Base-by-base conservation (phyloP, 768 basidiomycete species). In the Russula griseocarnosa region DNA sequence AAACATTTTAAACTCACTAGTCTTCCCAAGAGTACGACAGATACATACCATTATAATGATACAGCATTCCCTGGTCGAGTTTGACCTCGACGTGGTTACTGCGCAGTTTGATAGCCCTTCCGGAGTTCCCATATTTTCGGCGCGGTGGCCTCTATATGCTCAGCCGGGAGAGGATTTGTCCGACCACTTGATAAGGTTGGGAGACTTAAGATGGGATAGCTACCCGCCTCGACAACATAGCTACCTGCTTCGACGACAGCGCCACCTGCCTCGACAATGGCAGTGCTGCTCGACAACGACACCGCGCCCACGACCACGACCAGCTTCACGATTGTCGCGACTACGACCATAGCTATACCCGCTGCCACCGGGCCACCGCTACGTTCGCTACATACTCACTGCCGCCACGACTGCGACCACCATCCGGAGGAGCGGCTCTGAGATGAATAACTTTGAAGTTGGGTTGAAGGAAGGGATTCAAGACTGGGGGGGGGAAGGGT, bases 41-140 rank as follows among this genome's bases (percentile, higher is more conserved):
- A 26, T 2, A 74, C 86, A 63, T 70, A 86, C 91, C 85, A 72
- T 93, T 88, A 68, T 92, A 91, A 68, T 92, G 91, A 65, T 86
- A 79, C 38, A 90, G 88, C 38, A 82, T 79, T 10, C 72, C 73
- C 28, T 84, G 80, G 0, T 87, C 87, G 18, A 88, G 83, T 0
- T 80, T 77, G 8, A 83, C 83, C 50, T 71, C 72, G 67, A 89
- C 91, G 54, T 86, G 86, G 72, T 92, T 92, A 28, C 80, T 77
- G 0, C 51, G 59, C 6, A 84, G 75, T n/a, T 61, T 66, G 32
- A 79, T 76, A 0, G 71, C 66, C 22, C 71, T 75, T 2, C 88
- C 90, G 11, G 79, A 76, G 0, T 76, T 79, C 24, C 87, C 90
- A 69, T 80, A 88, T 24, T 78, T 81, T 24, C 86, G 79, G 44